phyloP scores from a whole-genome alignment of 768 basidiomycete genomes.

The Cystobasidium tubakii region DNA sequence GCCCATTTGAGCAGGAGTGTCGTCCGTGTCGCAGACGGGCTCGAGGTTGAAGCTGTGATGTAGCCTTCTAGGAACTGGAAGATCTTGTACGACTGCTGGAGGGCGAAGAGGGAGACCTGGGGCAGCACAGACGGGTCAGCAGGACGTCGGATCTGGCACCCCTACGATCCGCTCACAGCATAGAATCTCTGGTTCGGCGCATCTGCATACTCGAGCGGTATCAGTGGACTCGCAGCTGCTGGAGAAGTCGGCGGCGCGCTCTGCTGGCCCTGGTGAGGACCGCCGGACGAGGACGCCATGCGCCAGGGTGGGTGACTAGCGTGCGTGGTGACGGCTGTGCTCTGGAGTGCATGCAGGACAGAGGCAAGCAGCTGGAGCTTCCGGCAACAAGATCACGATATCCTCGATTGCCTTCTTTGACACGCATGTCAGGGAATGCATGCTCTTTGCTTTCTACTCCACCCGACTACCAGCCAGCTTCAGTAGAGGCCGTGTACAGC shows the following conservation, averaged over 20 bases:
- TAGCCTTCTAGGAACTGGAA: constrained; percentile 36
- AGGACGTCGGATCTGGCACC: neutral
- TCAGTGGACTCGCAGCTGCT: neutral
- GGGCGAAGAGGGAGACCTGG: constrained; percentile 28
- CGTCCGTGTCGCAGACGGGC: neutral
- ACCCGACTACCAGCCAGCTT: no score
- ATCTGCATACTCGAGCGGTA: constrained; percentile 24
- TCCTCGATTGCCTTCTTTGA: no score
- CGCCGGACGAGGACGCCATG: no score
- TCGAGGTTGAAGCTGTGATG: neutral
- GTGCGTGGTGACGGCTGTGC: no score
- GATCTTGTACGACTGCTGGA: constrained; percentile 38
- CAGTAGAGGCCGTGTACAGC: no score
- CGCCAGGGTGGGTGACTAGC: neutral
- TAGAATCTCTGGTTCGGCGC: constrained; percentile 31
- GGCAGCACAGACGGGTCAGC: neutral
- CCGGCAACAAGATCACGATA: no score
- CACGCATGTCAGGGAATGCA: no score
- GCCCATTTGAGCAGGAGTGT: constrained; percentile 35
- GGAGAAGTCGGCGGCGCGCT: no score
- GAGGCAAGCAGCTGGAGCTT: no score
- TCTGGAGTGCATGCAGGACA: no score
- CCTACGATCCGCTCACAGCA: neutral
- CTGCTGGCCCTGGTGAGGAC: no score
- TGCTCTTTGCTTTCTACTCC: no score